A percentile compares a stretch with the other conserved stretches of the same genome.
These are phyloP conservation scores for Barnettozyma siamensis DNA, from an alignment of 805 yeast species.

Conservation along the genomic window DNA sequence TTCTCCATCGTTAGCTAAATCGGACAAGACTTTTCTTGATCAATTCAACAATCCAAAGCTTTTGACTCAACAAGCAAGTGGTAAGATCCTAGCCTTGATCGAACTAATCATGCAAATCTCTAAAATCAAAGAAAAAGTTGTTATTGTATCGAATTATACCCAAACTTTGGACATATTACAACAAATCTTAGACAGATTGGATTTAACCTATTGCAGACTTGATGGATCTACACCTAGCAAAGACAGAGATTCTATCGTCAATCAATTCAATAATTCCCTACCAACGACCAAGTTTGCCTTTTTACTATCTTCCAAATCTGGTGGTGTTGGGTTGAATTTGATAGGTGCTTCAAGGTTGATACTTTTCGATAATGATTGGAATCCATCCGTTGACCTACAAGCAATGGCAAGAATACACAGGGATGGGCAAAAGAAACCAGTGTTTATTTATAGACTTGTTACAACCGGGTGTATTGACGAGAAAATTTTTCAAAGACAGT, in stretches of 20 bases:
- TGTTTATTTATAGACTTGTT: conserved; percentile 73
- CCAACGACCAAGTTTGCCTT: conserved; percentile 46
- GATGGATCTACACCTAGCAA: conserved; percentile 82
- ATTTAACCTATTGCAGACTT: conserved; percentile 51
- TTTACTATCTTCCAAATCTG: conserved; percentile 81
- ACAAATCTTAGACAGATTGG: conserved; percentile 41
- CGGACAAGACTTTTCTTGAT: conserved; percentile 40
- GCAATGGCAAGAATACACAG: conserved; percentile 95
- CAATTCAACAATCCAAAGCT: conserved; percentile 9
- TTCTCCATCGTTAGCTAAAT: conserved; percentile 58
- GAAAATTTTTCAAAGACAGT: conserved; percentile 86
- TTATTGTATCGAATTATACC: conserved; percentile 82
- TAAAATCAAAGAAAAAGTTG: conserved; percentile 62
- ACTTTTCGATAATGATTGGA: conserved; percentile 94
- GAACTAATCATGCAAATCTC: conserved; percentile 48
- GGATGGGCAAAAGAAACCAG: conserved; percentile 82
- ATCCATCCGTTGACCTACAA: conserved; percentile 86
- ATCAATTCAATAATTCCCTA: conserved; percentile 39
- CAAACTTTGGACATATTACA: conserved; percentile 79
- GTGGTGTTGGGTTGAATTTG: conserved; percentile 88
- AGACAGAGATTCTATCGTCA: conserved; percentile 59
- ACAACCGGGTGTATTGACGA: conserved; percentile 93
- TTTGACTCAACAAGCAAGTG: conserved; percentile 27
- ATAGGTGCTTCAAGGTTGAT: conserved; percentile 86
- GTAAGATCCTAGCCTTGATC: conserved; percentile 61